These are phyloP conservation scores for Yamadazyma paraphyllophila DNA, from an alignment of 805 yeast species.

Conservation along the genomic window DNA sequence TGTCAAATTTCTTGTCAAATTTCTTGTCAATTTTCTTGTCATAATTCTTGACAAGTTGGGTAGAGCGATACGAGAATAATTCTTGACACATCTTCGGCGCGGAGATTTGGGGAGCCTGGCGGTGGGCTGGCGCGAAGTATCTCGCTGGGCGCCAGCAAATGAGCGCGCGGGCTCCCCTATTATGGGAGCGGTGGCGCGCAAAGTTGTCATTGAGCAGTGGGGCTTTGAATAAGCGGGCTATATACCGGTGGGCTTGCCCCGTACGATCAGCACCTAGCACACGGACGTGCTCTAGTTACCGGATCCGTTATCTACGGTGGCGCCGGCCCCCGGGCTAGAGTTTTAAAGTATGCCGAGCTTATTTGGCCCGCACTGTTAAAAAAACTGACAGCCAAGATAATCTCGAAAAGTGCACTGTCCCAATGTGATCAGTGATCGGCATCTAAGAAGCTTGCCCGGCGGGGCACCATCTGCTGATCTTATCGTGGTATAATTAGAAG, in stretches of 20 bases:
- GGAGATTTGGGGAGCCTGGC: too few species aligned
- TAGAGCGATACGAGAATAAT: neutral
- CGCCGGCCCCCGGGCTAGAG: too few species aligned
- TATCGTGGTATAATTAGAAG: too few species aligned
- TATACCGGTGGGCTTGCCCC: neutral
- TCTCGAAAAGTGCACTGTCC: neutral
- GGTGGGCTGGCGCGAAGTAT: too few species aligned
- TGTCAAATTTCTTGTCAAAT: conserved; percentile 11
- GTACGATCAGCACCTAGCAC: too few species aligned
- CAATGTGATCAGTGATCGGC: neutral
- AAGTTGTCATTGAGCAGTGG: neutral
- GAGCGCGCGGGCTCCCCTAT: neutral
- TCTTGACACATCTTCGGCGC: neutral
- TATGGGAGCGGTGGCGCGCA: neutral
- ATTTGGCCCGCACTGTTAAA: neutral
- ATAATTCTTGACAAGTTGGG: neutral
- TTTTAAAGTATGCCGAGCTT: too few species aligned
- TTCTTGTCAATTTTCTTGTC: neutral
- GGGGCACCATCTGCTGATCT: neutral
- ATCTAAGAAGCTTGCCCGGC: neutral
- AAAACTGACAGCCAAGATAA: neutral
- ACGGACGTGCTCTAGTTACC: too few species aligned
- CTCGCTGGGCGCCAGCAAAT: neutral
- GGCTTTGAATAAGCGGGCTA: neutral
- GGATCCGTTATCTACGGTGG: too few species aligned